Conservation (phyloP, 768 basidiomycete genomes). For the Boletus patriciae region DNA sequence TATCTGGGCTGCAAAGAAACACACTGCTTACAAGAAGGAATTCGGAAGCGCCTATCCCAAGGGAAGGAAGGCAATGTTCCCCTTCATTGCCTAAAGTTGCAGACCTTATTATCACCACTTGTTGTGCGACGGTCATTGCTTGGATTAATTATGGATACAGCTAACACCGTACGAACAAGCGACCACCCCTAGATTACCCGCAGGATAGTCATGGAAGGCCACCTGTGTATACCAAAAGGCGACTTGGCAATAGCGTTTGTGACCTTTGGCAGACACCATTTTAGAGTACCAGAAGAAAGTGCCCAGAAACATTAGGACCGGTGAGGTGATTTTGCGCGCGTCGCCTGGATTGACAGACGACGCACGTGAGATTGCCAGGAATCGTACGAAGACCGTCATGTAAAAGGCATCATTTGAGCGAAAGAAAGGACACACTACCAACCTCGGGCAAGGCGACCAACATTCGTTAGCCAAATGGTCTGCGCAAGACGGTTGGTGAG, state of each 20-base stretch:
- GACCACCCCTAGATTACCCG: not conserved
- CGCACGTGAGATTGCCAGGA: constrained; percentile 25
- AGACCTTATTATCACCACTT: no score
- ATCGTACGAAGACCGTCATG: constrained; percentile 69
- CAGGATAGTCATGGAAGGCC: not conserved
- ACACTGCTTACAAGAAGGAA: constrained; percentile 86
- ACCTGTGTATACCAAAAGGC: not conserved
- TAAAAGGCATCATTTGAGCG: constrained; percentile 1
- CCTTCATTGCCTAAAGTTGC: constrained; percentile 43
- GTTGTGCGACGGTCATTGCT: not conserved
- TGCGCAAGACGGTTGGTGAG: constrained; percentile 1
- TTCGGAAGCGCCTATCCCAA: constrained; percentile 85
- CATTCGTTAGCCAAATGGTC: not conserved
- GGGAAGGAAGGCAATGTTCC: constrained; percentile 75
- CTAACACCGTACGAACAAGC: not conserved
- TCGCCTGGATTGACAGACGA: no score
- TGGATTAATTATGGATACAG: not conserved
- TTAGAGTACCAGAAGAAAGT: constrained; percentile 59
- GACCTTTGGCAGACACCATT: not conserved
- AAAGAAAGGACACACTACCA: not conserved
- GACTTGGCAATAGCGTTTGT: no score
- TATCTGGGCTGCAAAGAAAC: constrained; percentile 90
- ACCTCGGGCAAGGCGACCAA: no score
- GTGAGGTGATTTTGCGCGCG: no score
- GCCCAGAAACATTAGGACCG: constrained; percentile 55